Percentiles rank a stretch among this genome's conserved stretches.
These are phyloP conservation scores for Trypanosoma boissoni DNA, from an alignment of 208 protist genomes.

Conservation along the genomic window DNA sequence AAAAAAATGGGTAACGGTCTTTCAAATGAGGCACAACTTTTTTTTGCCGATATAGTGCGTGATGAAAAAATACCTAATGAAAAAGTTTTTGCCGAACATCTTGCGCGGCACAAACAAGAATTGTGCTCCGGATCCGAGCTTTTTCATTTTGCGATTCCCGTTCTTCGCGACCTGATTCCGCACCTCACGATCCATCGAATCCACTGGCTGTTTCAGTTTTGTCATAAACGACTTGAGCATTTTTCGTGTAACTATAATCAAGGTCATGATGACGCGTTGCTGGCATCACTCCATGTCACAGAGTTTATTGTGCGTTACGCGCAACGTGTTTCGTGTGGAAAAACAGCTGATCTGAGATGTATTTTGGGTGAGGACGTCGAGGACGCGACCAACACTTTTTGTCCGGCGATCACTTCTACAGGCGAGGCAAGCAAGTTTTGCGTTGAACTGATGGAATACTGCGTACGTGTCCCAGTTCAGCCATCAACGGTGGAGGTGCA, in stretches of 20 bases:
- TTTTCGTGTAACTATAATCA: constrained; percentile 28
- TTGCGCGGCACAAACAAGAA: constrained; percentile 30
- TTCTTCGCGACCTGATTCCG: constrained; percentile 33
- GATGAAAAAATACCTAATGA: constrained; percentile 24
- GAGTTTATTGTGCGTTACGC: constrained; percentile 69
- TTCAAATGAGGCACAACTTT: constrained; percentile 51
- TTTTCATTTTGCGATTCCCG: constrained; percentile 34
- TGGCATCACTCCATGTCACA: constrained; percentile 35
- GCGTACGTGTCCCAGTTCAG: constrained; percentile 32
- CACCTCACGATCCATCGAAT: constrained; percentile 26
- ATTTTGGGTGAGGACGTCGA: constrained; percentile 22
- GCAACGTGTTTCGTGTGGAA: constrained; percentile 29
- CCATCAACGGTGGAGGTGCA: constrained; percentile 46
- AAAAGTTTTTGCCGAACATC: constrained; percentile 37
- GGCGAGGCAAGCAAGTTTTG: constrained; percentile 39
- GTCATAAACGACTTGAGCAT: constrained; percentile 28
- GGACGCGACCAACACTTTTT: not conserved
- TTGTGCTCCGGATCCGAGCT: constrained; percentile 55
- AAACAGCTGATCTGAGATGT: constrained; percentile 28
- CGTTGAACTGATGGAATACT: constrained; percentile 40
- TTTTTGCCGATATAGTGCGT: constrained; percentile 35
- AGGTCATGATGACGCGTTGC: constrained; percentile 19
- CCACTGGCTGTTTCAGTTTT: constrained; percentile 58
- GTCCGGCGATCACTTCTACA: constrained; percentile 5
- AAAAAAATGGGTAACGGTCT: not conserved